Evolutionary conservation across 306 rosid species (phyloP).

Genomic region (Begonia loranthoides): DNA sequence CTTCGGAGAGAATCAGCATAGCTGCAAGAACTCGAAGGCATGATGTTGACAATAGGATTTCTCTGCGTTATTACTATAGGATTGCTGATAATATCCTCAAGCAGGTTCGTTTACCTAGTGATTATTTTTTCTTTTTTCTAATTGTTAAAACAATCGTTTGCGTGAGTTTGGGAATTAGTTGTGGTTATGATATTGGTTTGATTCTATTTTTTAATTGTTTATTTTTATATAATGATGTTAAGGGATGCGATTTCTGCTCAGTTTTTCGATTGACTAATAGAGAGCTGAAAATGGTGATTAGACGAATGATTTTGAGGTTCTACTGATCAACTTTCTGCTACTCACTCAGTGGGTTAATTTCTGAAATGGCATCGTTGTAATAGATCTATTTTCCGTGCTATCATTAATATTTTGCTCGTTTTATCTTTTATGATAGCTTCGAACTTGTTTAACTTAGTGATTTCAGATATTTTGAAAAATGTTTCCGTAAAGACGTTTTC

Average conservation of each 20-base stretch:
- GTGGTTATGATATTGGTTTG: background rate
- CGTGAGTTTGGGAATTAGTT: background rate
- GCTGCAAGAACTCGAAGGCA: conserved; percentile 58
- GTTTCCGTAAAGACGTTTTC: too few relatives aligned
- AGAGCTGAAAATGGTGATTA: background rate
- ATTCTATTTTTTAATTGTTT: background rate
- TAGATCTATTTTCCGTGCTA: too few relatives aligned
- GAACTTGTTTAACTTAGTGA: too few relatives aligned
- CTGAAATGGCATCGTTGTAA: conserved; percentile 1
- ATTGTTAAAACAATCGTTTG: background rate
- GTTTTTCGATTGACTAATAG: background rate
- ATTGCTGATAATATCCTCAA: conserved; percentile 78
- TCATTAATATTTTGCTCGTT: too few relatives aligned
- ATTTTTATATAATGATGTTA: background rate
- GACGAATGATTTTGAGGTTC: background rate
- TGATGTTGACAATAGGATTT: conserved; percentile 64
- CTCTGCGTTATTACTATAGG: conserved; percentile 65
- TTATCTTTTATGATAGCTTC: too few relatives aligned
- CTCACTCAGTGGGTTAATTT: conserved; percentile 6
- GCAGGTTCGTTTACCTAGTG: conserved; percentile 39
- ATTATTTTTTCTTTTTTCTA: conserved; percentile 6
- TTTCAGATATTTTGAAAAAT: too few relatives aligned
- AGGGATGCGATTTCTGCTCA: background rate
- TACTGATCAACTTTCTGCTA: background rate
- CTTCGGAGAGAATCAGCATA: conserved; percentile 49